Base-by-base conservation (phyloP, 352 stramenopile genomes). In the Saprolegnia parasitica region DNA sequence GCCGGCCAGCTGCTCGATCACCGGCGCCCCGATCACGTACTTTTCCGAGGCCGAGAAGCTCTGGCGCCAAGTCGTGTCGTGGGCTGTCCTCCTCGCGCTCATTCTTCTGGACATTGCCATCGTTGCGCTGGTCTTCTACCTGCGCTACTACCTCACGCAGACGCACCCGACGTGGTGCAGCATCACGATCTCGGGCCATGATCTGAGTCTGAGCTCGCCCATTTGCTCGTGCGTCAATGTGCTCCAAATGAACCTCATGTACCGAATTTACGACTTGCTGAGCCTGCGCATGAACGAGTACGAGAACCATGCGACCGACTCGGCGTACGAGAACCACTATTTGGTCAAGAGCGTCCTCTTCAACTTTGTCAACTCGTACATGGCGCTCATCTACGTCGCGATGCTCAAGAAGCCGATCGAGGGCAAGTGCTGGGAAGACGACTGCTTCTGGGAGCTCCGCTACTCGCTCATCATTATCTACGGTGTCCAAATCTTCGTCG, bases 331-430 rank as follows among this genome's bases (percentile, higher is more conserved):
- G 63, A 96, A 97, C 76, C 96, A 86, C 74, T 71, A 98, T 45
- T 96, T 98, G 66, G 72, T 97, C 67, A 98, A 98, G 80, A 91
- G 89, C 68, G 88, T 98, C 66, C 86, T 98, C 52, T 98, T 98
- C 76, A 91, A 98, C 81, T 96, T 96, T 47, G 96, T 98, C 74
- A 96, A 98, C 81, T 96, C 96, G 72, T 98, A 97, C 79, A 79
- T 95, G 21, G 85, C 84, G 60, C 74, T 98, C 49, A 97, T 98
- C 73, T 98, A 98, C 76, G 81, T 98, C 21, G 91, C 92, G 39
- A 96, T 98, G 71, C 81, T 97, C 56, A 96, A 98, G 71, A 75
- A 87, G 54, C 84, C 75, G 26, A 79, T 60, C 13, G 52, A 60
- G 9, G 52, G 52, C 52, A 88, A 83, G 55, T 60, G 52, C 35